These are phyloP conservation scores for Nepenthes alata DNA, from an alignment of 179 eudicot genomes.

Conservation along the genomic window DNA sequence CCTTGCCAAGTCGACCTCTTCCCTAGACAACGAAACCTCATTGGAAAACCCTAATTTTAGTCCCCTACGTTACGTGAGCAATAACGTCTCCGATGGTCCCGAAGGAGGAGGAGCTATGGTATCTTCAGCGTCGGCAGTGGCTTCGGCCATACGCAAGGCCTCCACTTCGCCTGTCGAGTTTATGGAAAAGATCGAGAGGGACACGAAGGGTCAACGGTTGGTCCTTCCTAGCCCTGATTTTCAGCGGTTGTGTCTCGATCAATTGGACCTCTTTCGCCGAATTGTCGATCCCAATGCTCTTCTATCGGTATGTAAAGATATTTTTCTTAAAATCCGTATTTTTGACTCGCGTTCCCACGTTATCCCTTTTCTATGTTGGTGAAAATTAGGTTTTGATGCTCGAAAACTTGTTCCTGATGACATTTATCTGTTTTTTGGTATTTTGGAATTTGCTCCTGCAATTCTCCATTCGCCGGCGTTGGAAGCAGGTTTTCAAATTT, in stretches of 20 bases:
- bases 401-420: no score
- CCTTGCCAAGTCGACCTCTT: conserved; percentile 9
- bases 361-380: no score
- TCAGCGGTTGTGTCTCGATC: conserved; percentile 66
- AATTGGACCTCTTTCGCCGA: conserved; percentile 67
- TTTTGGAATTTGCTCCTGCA: no score
- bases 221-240: conserved; percentile 80
- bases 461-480: no score
- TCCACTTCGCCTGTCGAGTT: conserved; percentile 81
- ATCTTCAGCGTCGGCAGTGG: conserved; percentile 62
- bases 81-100: conserved; percentile 19
- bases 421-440: no score
- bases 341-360: no score
- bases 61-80: conserved; percentile 20
- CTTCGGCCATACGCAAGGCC: conserved; percentile 49
- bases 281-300: conserved; percentile 67
- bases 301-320: conserved; percentile 34
- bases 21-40: conserved; percentile 12
- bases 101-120: conserved; percentile 28
- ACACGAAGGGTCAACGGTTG: conserved; percentile 33
- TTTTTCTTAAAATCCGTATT: no score
- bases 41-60: conserved; percentile 6
- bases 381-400: no score
- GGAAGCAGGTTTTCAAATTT: no score
- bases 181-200: conserved; percentile 46